A percentile compares a stretch with the other conserved stretches of the same genome.
These are phyloP conservation scores for Trypanosoma mega DNA, from an alignment of 208 protist genomes.

Conservation along the genomic window DNA sequence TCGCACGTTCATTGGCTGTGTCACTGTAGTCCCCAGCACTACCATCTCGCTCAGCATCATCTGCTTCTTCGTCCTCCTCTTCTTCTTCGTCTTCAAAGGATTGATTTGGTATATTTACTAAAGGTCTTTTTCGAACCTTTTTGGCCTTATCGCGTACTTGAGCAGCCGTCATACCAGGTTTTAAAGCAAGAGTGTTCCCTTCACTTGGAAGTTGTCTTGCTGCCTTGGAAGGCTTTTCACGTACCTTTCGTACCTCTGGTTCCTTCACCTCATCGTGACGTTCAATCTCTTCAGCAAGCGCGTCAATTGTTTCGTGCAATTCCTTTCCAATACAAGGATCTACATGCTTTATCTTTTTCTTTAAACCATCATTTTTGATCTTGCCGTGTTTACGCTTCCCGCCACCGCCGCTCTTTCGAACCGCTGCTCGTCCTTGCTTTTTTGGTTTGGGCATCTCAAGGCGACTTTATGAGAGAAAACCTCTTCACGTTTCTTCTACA, in stretches of 20 bases:
- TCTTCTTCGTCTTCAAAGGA: conserved; percentile 34
- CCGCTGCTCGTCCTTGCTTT: conserved; percentile 1
- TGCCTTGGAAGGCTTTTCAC: conserved; percentile 37
- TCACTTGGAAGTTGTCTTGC: conserved; percentile 9
- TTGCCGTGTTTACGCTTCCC: conserved; percentile 54
- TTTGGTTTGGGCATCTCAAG: conserved; percentile 17
- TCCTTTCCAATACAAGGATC: conserved; percentile 63
- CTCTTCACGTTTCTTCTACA: neutral
- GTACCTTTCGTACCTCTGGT: conserved; percentile 13
- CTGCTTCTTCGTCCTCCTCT: conserved; percentile 41
- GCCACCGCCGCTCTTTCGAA: neutral
- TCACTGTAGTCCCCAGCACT: conserved; percentile 86
- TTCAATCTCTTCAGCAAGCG: conserved; percentile 62
- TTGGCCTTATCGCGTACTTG: conserved; percentile 56
- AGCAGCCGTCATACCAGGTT: conserved; percentile 67
- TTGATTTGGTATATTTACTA: conserved; percentile 37
- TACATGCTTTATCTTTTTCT: conserved; percentile 49
- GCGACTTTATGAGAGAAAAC: neutral
- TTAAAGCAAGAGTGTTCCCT: conserved; percentile 53
- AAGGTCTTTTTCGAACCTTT: conserved; percentile 21
- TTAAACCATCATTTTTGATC: conserved; percentile 46
- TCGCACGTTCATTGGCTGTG: conserved; percentile 76
- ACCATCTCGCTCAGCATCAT: conserved; percentile 36
- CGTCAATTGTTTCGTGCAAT: conserved; percentile 42
- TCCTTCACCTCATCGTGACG: conserved; percentile 1